phyloP scores from a whole-genome alignment of 176 grass and related monocot species.

The Oropetium thomaeum region DNA sequence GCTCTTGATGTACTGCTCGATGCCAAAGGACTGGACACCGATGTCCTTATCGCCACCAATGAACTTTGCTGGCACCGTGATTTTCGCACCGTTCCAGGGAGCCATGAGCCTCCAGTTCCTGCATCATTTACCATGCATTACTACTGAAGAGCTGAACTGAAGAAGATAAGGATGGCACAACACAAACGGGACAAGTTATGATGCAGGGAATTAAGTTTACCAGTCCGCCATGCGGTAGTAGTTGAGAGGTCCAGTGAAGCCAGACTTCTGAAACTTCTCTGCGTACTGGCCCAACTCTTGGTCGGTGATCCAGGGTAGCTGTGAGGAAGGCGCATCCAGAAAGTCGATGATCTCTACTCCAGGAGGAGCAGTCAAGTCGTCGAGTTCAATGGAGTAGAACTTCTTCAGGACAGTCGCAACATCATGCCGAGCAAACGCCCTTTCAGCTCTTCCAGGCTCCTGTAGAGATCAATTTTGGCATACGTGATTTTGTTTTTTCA shows the following conservation, averaged over 20 bases:
- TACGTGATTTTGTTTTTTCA: background rate
- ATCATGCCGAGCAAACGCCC: slow-evolving; percentile 47
- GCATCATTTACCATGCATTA: slow-evolving; percentile 21
- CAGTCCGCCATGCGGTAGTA: slow-evolving; percentile 56
- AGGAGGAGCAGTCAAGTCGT: slow-evolving; percentile 39
- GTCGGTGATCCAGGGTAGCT: slow-evolving; percentile 50
- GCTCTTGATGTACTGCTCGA: slow-evolving; percentile 33
- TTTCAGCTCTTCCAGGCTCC: slow-evolving; percentile 67
- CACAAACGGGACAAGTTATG: background rate
- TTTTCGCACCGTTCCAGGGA: slow-evolving; percentile 50
- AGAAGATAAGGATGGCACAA: background rate
- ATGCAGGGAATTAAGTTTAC: slow-evolving; percentile 24
- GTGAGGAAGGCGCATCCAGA: slow-evolving; percentile 35
- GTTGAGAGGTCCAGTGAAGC: slow-evolving; percentile 71
- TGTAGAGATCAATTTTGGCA: slow-evolving; percentile 9
- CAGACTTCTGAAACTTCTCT: slow-evolving; percentile 59
- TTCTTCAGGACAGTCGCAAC: slow-evolving; percentile 54
- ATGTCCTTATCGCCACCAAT: slow-evolving; percentile 41
- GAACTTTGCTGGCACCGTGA: slow-evolving; percentile 52
- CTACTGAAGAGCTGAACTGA: background rate
- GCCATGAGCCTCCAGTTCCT: slow-evolving; percentile 56
- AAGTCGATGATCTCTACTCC: slow-evolving; percentile 74
- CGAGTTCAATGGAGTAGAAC: slow-evolving; percentile 43
- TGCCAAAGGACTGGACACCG: slow-evolving; percentile 31
- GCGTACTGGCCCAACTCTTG: slow-evolving; percentile 51